Percentiles rank a stretch among this genome's conserved stretches.
phyloP scores from a whole-genome alignment of 1,284 basidiomycete genomes.

The Fomes fomentarius region DNA sequence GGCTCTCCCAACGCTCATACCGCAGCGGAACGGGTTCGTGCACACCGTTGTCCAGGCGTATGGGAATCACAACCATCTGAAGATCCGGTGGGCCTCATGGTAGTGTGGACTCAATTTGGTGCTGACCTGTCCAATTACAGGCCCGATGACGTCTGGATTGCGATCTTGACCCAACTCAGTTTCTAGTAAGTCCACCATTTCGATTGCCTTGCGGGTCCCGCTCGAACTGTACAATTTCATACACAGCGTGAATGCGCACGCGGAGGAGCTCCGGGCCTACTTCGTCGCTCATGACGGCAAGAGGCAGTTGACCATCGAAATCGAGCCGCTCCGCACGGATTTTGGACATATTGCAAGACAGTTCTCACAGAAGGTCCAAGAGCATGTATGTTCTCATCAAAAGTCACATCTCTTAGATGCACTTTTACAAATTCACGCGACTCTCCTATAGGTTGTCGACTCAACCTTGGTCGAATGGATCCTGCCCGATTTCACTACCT shows the following conservation, averaged over 20 bases:
- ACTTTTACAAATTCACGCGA: slow-evolving; percentile 20
- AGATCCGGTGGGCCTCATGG: slow-evolving; percentile 9
- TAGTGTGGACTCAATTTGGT: too few relatives aligned
- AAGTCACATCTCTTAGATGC: slow-evolving; percentile 8
- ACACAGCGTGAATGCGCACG: slow-evolving; percentile 40
- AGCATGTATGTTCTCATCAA: slow-evolving; percentile 6
- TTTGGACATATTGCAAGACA: slow-evolving; percentile 36
- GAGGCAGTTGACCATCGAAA: slow-evolving; percentile 35
- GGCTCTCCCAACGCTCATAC: not conserved
- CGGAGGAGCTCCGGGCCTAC: slow-evolving; percentile 39
- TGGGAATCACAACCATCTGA: slow-evolving; percentile 40
- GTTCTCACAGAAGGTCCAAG: slow-evolving; percentile 35
- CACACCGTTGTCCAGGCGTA: slow-evolving; percentile 42
- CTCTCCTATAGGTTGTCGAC: slow-evolving; percentile 33
- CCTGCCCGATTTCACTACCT: slow-evolving; percentile 51
- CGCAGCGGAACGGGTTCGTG: slow-evolving; percentile 36
- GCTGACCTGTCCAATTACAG: slow-evolving; percentile 22
- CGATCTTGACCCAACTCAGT: slow-evolving; percentile 5
- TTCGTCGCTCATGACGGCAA: slow-evolving; percentile 47
- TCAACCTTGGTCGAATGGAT: slow-evolving; percentile 43
- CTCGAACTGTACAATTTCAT: too few relatives aligned
- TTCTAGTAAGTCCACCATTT: slow-evolving; percentile 36
- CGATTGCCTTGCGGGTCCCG: not conserved
- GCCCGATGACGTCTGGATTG: slow-evolving; percentile 40
- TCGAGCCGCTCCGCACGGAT: slow-evolving; percentile 29